Evolutionary conservation across 208 protist species (phyloP).

Genomic region (Leishmania tropica): DNA sequence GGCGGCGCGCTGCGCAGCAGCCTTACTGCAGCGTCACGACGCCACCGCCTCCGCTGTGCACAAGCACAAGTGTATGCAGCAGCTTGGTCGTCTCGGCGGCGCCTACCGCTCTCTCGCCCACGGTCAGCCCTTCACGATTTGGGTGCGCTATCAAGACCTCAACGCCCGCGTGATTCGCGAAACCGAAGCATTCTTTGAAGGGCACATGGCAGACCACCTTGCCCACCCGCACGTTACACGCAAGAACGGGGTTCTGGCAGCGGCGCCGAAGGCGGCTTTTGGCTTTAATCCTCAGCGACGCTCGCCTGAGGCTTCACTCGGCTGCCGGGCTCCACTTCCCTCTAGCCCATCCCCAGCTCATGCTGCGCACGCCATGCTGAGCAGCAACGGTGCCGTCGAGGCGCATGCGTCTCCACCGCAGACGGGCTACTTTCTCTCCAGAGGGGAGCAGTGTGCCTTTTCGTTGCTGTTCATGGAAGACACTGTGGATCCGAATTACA

Average conservation of each 20-base stretch:
- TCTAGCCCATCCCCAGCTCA: not conserved
- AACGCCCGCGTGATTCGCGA: slow-evolving; percentile 33
- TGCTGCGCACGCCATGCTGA: not conserved
- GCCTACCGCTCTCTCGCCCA: slow-evolving; percentile 45
- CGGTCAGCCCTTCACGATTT: slow-evolving; percentile 39
- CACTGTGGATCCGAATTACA: not conserved
- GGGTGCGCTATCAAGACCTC: slow-evolving; percentile 33
- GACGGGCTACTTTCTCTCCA: slow-evolving; percentile 20
- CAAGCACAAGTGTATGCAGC: slow-evolving; percentile 12
- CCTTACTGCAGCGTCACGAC: slow-evolving; percentile 22
- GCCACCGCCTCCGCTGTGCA: not conserved
- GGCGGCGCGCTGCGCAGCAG: slow-evolving; percentile 17
- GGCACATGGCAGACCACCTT: not conserved
- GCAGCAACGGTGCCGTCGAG: not conserved
- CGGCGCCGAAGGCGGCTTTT: slow-evolving; percentile 5
- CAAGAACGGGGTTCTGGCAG: slow-evolving; percentile 3
- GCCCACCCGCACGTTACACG: slow-evolving; percentile 6
- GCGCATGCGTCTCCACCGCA: not conserved
- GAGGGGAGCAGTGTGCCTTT: slow-evolving; percentile 35
- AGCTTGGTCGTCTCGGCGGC: slow-evolving; percentile 50
- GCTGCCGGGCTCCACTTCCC: not conserved
- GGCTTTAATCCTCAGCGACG: not conserved
- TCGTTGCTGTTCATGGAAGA: slow-evolving; percentile 41
- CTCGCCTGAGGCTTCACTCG: not conserved
- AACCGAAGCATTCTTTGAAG: slow-evolving; percentile 37